Evolutionary conservation across 2,329 filamentous ascomycete species (phyloP), one percentile per base, ranked within the genome.

Genomic region (Pleurostoma richardsiae): DNA sequence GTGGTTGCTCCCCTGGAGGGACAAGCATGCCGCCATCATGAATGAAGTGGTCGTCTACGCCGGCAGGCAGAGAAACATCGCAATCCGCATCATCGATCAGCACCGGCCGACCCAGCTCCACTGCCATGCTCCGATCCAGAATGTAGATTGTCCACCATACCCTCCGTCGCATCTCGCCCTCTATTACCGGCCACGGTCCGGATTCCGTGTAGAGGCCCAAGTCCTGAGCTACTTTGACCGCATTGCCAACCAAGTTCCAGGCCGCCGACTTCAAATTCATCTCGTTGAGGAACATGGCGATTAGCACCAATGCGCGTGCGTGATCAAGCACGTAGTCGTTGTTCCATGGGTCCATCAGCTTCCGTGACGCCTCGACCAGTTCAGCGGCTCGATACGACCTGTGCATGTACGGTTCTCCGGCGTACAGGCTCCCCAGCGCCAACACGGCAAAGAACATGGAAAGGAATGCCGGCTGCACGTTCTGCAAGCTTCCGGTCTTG

Each of bases 81-180:
- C 90, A 96, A 64, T 97, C 92, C 30, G 82, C 78, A 57, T 97
- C 92, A 59, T 91, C 79, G 59, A 97, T 95, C 53, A 91, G 68
- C 47, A 88, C 80, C 1, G 92, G 90, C 43, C 86, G 83, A 6
- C 89, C 88, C 31, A 90, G 75, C 61, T 96, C 91, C 10, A 95
- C 72, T 0, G 90, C 84, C 43, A 95, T 71, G 29, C 88, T 78
- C 52, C 90, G 82, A 68, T 99, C 94, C 70, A 91, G 83, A 40
- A 90, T 82, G 66, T 97, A 97, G 47, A 96, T 81, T 10, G 88
- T 83, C 90, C 94, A 99, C 92, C 92, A 99, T 3, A 94, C 81
- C 46, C 91, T 79, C 50, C 88, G 82, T 46, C 91, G 82, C 82
- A 92, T 90, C 65, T 97, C 92, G 8, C 80, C 80, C 57, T 96